Evolutionary conservation across 495 filamentous ascomycete species (phyloP).

Genomic region (Darksidea phi): DNA sequence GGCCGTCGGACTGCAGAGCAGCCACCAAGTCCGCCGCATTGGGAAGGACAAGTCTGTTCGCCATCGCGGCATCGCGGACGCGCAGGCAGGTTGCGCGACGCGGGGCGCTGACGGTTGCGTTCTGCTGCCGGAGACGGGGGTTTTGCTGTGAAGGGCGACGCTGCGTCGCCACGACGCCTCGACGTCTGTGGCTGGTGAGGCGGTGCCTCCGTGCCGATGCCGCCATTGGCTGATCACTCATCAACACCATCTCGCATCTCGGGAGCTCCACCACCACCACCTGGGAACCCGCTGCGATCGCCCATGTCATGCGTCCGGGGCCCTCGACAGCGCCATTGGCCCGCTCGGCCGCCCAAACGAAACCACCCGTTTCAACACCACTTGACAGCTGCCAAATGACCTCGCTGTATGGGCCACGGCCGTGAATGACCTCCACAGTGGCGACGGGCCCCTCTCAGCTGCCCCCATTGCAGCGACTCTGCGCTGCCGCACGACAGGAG

Average conservation of each 20-base stretch:
- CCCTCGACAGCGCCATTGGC: constrained; percentile 1
- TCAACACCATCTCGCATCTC: too few relatives aligned
- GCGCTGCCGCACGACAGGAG: not conserved
- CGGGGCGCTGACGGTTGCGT: constrained; percentile 1
- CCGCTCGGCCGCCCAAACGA: constrained; percentile 9
- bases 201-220: not conserved
- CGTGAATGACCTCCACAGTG: not conserved
- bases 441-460: not conserved
- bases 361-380: constrained; percentile 7
- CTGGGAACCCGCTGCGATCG: not conserved
- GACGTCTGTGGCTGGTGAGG: constrained; percentile 1
- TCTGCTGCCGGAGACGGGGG: not conserved
- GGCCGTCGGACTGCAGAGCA: not conserved
- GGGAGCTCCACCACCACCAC: too few relatives aligned
- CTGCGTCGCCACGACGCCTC: too few relatives aligned
- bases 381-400: constrained; percentile 14
- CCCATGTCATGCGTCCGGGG: not conserved
- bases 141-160: not conserved
- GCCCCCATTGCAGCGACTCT: not conserved
- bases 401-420: not conserved
- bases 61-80: constrained; percentile 9
- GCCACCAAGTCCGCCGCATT: constrained; percentile 10
- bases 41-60: constrained; percentile 15
- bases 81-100: constrained; percentile 2
- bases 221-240: too few relatives aligned